Evolutionary conservation across 106 monocot species (phyloP), one percentile per base, ranked within the genome.

Genomic region (Dendrobium chrysotoxum): DNA sequence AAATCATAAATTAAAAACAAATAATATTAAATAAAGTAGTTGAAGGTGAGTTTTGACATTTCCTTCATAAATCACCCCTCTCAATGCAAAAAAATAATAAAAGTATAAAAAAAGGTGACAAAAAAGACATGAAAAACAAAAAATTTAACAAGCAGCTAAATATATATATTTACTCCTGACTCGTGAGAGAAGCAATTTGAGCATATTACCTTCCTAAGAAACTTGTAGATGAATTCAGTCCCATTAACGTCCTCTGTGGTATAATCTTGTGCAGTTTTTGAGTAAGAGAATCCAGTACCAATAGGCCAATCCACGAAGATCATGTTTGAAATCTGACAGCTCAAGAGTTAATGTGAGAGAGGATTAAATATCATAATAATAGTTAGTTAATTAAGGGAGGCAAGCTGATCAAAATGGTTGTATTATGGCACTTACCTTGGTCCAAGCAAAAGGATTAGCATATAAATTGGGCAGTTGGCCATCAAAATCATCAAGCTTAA

Each of bases 281-380:
- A 74, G 41, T 74, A 74, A 23, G 74, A 74, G 21, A 74, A 74
- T 42, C 74, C 74, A 74, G 74, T 74, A 40, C 74, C 74, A 42
- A 74, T 74, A 21, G 74, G 74, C 74, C 74, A 74, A 74, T 74
- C 74, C 41, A 74, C 18, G 42, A 74, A 74, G 20, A 74, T 40
- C 74, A 74, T 74, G 74, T 74, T 74, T 42, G 74, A 40, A 74
- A 74, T 74, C 74, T 74, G 74, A 6, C 18, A 42, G 42, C 4
- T 41, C 74, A 42, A 42, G 42, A 40, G 21, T 3, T 35, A 74
- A 2, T 35, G 35, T 42, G 20, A 40, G 40, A 61, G 31, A 71
- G 16, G 38, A 71, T 10, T 31, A 50, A 50, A 50, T 13, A 61
- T 4, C 23, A 61, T 23, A 61, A 61, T 23, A n/a, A 5, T 16